Evolutionary conservation across 2,329 filamentous ascomycete genomes (phyloP).

Genomic region (Massarina eburnea): DNA sequence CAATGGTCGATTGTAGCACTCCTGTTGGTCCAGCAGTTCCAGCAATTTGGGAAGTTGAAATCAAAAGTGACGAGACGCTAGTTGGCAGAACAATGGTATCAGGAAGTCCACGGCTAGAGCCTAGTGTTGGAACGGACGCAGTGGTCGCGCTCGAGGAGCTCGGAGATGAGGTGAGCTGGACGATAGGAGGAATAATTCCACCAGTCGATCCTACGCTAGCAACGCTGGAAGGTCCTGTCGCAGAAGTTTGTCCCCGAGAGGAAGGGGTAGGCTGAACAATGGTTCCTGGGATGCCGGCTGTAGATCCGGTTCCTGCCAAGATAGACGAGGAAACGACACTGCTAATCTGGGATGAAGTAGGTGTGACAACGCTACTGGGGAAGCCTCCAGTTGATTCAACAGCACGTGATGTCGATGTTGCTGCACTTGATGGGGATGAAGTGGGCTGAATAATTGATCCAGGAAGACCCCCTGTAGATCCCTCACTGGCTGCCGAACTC

Average conservation of each 20-base stretch:
- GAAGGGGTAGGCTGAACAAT: slow-evolving; percentile 17
- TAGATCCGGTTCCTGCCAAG: neutral
- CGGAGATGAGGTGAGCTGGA: slow-evolving; percentile 1
- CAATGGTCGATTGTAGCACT: slow-evolving; percentile 5
- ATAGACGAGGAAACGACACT: neutral
- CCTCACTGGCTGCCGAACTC: slow-evolving; percentile 8
- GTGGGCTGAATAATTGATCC: neutral
- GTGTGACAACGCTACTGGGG: slow-evolving; percentile 2
- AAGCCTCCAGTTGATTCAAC: slow-evolving; percentile 3
- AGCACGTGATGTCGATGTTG: neutral
- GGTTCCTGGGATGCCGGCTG: slow-evolving; percentile 11
- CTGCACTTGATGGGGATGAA: neutral
- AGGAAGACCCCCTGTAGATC: slow-evolving; percentile 17
- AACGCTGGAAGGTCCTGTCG: neutral
- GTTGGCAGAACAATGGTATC: neutral
- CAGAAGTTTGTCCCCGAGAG: neutral
- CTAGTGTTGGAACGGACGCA: neutral
- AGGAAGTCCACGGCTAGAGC: neutral
- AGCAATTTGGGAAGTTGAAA: slow-evolving; percentile 1
- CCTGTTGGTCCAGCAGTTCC: slow-evolving; percentile 4
- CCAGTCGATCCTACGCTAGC: slow-evolving; percentile 1
- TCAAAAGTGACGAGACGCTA: neutral
- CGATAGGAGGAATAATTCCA: slow-evolving; percentile 2
- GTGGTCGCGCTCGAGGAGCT: neutral
- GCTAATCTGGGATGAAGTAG: neutral